Evolutionary conservation across 805 yeast species (phyloP), one percentile per base, ranked within the genome.

Genomic region (Grigorovia yakushimaensis): DNA sequence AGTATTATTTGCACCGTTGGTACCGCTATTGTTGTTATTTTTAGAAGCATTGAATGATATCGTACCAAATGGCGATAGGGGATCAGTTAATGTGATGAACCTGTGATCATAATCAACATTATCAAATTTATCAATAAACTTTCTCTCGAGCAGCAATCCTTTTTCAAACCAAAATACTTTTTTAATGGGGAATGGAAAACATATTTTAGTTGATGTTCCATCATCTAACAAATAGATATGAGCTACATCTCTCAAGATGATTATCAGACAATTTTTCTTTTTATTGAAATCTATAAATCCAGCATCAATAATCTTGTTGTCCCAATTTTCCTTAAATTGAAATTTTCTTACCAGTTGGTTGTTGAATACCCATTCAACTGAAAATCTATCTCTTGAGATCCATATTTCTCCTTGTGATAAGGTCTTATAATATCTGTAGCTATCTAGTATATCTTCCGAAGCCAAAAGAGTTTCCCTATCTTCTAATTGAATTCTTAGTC

Each of bases 71-170:
- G 86, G 93, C 2, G 78, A 76, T 50, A 83, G 66, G 0, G 95
- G 91, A 59, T 86, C 94, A 1, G 80, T 72, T 49, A 88, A 60
- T 0, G 94, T 79, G 46, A 87, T 69, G 54, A 85, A 83, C 45
- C 68, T 64, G 39, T 56, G 57, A 30, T 40, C 35, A n/a, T 39
- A 10, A 33, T 21, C 44, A 30, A 43, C 71, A 73, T 37, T 41
- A 18, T 37, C 36, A 2, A 20, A 5, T 4, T 21, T 21, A 21
- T 24, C 24, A 22, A 40, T 23, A 7, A 23, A 40, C 17, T 79
- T 68, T 19, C 39, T 33, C 55, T 84, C 85, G 20, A 85, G 56
- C 0, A 88, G 65, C 3, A 87, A 58, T 0, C 96, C 96, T 39
- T 76, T 72, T 21, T 78, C 79, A 56, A 79, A 83, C 10, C 83